phyloP scores from a whole-genome alignment of 2,329 filamentous ascomycete genomes.

The Beauveria scarabaeidicola region DNA sequence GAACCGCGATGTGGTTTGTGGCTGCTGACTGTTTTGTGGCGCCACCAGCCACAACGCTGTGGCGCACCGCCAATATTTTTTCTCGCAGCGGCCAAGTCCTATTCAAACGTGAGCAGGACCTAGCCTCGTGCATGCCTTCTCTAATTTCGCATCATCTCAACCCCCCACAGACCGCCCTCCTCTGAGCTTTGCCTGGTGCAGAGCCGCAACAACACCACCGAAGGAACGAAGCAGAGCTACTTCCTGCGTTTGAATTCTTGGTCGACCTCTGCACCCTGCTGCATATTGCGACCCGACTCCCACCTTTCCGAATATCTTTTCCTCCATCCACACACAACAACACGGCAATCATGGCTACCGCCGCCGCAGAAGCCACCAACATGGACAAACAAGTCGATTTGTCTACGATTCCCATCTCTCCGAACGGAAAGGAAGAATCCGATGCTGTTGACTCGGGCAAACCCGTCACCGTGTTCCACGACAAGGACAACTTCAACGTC shows the following conservation, averaged over 20 bases:
- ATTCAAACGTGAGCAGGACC: not conserved
- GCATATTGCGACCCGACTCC: constrained; percentile 16
- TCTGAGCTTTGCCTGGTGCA: constrained; percentile 31
- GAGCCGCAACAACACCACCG: constrained; percentile 19
- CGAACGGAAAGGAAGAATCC: constrained; percentile 46
- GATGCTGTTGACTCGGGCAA: constrained; percentile 46
- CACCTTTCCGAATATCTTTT: not conserved
- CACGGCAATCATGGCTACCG: constrained; percentile 24
- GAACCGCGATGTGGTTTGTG: no score
- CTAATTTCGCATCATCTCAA: constrained; percentile 15
- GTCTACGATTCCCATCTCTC: constrained; percentile 59
- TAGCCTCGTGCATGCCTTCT: constrained; percentile 6
- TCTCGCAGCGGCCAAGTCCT: not conserved
- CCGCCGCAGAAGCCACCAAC: constrained; percentile 25
- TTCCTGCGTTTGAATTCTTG: constrained; percentile 14
- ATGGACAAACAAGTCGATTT: constrained; percentile 54
- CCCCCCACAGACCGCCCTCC: constrained; percentile 12
- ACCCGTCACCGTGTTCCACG: constrained; percentile 90
- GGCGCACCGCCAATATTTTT: constrained; percentile 4
- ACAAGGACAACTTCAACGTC: constrained; percentile 98
- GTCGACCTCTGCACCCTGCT: constrained; percentile 12
- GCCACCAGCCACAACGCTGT: constrained; percentile 13
- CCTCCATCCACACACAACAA: not conserved
- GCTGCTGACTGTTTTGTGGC: not conserved
- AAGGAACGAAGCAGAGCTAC: constrained; percentile 22